Evolutionary conservation across 176 grass and related monocot genomes (phyloP).

Genomic region (Alopecurus myosuroides): DNA sequence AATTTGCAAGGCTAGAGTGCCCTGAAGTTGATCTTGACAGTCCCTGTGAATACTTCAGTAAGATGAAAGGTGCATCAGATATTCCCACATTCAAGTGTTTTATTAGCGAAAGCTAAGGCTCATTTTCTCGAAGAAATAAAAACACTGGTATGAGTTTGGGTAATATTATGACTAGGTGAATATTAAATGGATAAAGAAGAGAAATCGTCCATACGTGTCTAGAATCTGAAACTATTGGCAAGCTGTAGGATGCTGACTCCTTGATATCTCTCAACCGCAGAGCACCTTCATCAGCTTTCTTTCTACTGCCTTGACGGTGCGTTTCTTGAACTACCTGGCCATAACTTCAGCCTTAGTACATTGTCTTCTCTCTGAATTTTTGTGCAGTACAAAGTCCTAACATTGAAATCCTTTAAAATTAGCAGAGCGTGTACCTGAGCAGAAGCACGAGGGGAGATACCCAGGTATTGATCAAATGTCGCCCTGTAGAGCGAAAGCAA

Average conservation of each 20-base stretch:
- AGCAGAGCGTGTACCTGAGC: slow-evolving; percentile 27
- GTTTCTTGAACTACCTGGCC: slow-evolving; percentile 33
- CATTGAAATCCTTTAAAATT: slow-evolving; percentile 20
- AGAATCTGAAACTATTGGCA: slow-evolving; percentile 45
- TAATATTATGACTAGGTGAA: not conserved
- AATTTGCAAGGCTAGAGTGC: slow-evolving; percentile 71
- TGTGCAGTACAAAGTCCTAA: not conserved
- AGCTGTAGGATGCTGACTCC: slow-evolving; percentile 37
- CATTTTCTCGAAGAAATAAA: not conserved
- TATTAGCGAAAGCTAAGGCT: not conserved
- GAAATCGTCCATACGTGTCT: slow-evolving; percentile 33
- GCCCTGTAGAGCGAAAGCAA: slow-evolving; percentile 77
- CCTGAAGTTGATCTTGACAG: slow-evolving; percentile 49
- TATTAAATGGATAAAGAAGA: slow-evolving; percentile 2
- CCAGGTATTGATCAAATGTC: slow-evolving; percentile 63
- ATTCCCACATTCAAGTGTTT: not conserved
- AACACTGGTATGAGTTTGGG: not conserved
- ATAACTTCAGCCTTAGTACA: not conserved
- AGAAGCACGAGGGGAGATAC: slow-evolving; percentile 32
- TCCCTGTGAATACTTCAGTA: slow-evolving; percentile 37
- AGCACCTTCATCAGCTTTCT: slow-evolving; percentile 31
- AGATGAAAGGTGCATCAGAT: slow-evolving; percentile 21
- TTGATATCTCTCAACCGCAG: slow-evolving; percentile 44
- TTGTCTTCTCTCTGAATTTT: not conserved
- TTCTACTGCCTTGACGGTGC: slow-evolving; percentile 11